phyloP scores from a whole-genome alignment of 352 stramenopile genomes.

The Nothophytophthora sp. region DNA sequence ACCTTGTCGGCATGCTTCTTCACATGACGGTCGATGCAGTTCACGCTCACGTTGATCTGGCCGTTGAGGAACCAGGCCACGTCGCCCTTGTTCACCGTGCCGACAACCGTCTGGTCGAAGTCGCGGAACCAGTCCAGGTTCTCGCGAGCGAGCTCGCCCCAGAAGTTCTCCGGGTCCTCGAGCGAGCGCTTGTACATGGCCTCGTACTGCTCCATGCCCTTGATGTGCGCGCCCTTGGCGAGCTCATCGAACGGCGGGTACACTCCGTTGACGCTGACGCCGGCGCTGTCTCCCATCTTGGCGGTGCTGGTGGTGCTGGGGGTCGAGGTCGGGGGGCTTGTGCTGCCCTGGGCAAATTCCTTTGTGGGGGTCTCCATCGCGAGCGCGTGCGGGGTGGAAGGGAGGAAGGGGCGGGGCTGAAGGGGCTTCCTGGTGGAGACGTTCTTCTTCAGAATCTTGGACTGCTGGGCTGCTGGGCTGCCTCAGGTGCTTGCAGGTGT shows the following conservation, averaged over 20 bases:
- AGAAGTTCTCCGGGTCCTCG: constrained; percentile 91
- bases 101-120: constrained; percentile 89
- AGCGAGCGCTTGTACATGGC: constrained; percentile 88
- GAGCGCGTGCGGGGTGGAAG: not conserved
- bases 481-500: constrained; percentile 2
- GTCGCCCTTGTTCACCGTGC: constrained; percentile 90
- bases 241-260: constrained; percentile 31
- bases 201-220: constrained; percentile 80
- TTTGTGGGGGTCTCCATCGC: constrained; percentile 6
- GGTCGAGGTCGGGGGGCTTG: not conserved
- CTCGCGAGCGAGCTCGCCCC: constrained; percentile 87
- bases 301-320: not conserved
- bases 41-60: constrained; percentile 94
- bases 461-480: not conserved
- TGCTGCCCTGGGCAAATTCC: constrained; percentile 15
- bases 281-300: constrained; percentile 28
- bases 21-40: constrained; percentile 97
- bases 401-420: no score
- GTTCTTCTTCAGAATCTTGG: constrained; percentile 18
- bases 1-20: constrained; percentile 76
- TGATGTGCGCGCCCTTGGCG: constrained; percentile 64
- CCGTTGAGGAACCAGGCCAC: constrained; percentile 95
- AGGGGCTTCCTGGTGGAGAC: no score
- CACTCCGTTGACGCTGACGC: constrained; percentile 27
- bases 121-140: constrained; percentile 94